Percentiles rank a stretch among this genome's conserved stretches.
Evolutionary conservation across 169 alveolate species (phyloP).

Genomic region (Eimeria tenella): DNA sequence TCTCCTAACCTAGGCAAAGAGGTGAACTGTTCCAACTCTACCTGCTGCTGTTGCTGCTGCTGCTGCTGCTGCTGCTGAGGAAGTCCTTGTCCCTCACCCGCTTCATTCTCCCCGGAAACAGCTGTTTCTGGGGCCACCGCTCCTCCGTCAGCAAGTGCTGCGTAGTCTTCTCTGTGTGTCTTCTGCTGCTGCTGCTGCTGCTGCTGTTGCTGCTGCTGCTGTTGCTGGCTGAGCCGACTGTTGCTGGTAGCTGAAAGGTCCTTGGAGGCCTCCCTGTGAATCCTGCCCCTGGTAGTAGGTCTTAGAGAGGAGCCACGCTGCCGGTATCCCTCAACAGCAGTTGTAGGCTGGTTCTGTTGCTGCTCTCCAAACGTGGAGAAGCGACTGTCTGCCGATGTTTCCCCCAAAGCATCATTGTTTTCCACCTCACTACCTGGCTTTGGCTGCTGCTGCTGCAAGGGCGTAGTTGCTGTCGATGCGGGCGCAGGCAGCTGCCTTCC

Average conservation of each 20-base stretch:
- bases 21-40: not conserved
- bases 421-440: constrained; percentile 4
- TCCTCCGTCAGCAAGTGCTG: not conserved
- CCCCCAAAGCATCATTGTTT: not conserved
- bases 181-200: constrained; percentile 4
- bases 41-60: constrained; percentile 8
- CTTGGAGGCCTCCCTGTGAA: not conserved
- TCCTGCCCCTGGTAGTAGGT: not conserved
- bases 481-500: not conserved
- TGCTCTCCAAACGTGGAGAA: not conserved
- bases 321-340: constrained; percentile 3
- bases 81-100: not conserved
- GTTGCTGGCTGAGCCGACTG: constrained; percentile 32
- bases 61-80: constrained; percentile 34
- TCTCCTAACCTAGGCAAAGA: not conserved
- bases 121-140: not conserved
- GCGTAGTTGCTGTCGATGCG: too few relatives aligned
- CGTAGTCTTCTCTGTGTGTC: not conserved
- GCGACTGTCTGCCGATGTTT: not conserved
- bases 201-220: constrained; percentile 34
- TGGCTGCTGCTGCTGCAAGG: constrained; percentile 22
- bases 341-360: not conserved
- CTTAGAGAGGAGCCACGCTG: not conserved
- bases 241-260: not conserved
- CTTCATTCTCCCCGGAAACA: not conserved